Percentiles rank a stretch among this genome's conserved stretches.
Evolutionary conservation across 1,139 yeast species (phyloP).

Genomic region (Blastobotrys indianensis): DNA sequence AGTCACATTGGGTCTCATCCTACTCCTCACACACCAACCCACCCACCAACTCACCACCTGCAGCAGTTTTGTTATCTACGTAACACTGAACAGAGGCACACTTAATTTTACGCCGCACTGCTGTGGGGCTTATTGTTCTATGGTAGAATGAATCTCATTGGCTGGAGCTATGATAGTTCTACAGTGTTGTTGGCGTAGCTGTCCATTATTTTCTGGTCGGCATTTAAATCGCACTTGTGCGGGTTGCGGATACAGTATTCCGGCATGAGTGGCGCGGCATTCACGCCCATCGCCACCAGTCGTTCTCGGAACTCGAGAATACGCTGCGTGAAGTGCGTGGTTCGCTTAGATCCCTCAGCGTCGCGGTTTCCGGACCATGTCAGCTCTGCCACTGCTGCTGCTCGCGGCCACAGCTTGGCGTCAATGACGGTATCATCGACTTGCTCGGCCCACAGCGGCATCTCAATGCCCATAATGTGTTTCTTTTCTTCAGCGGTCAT

Average conservation of each 20-base stretch:
- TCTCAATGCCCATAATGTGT: slow-evolving; percentile 43
- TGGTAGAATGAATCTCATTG: neutral
- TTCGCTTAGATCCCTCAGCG: slow-evolving; percentile 31
- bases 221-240: slow-evolving; percentile 35
- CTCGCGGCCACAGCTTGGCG: slow-evolving; percentile 42
- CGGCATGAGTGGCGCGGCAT: slow-evolving; percentile 41
- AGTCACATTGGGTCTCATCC: too few species aligned
- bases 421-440: slow-evolving; percentile 38
- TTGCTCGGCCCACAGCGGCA: slow-evolving; percentile 44
- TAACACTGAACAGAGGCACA: too few species aligned
- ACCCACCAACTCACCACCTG: too few species aligned
- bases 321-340: slow-evolving; percentile 37
- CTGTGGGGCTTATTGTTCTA: neutral
- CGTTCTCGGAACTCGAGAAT: slow-evolving; percentile 43
- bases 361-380: slow-evolving; percentile 44
- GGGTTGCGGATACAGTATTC: slow-evolving; percentile 40
- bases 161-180: neutral
- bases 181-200: neutral
- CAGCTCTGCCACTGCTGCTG: slow-evolving; percentile 44
- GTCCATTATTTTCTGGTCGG: neutral
- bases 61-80: too few species aligned
- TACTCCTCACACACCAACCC: too few species aligned
- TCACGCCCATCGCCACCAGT: slow-evolving; percentile 38
- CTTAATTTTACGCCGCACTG: too few species aligned
- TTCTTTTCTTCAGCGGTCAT: slow-evolving; percentile 34